Percentiles rank a stretch among this genome's conserved stretches.
Conservation (phyloP, 352 stramenopile species). For the Phytophthora fragariaefolia region DNA sequence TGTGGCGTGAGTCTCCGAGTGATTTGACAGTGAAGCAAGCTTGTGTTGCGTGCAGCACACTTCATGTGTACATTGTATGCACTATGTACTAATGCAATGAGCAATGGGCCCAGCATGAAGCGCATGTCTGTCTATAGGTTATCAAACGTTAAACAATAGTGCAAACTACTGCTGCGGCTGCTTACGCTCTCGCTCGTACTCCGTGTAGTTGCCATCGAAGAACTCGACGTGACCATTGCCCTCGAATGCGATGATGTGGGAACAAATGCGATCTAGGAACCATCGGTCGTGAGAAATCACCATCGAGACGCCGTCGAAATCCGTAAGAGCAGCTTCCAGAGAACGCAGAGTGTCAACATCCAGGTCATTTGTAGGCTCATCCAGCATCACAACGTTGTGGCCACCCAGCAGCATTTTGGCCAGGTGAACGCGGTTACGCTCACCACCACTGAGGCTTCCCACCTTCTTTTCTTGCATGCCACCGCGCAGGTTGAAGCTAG, state of each 20-base stretch:
- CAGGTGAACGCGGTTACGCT: conserved; percentile 87
- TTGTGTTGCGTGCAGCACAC: no score
- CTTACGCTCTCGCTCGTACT: conserved; percentile 85
- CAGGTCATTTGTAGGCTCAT: conserved; percentile 90
- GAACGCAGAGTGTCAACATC: conserved; percentile 89
- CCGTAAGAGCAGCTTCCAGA: conserved; percentile 84
- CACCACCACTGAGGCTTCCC: conserved; percentile 74
- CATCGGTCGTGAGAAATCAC: conserved; percentile 96
- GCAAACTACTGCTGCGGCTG: conserved; percentile 4
- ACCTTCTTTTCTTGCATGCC: conserved; percentile 89
- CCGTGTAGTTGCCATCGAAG: conserved; percentile 90
- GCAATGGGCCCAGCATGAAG: no score
- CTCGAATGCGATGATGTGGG: conserved; percentile 89
- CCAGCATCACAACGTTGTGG: conserved; percentile 89
- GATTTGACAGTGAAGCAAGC: no score
- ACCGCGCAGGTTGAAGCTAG: conserved; percentile 85
- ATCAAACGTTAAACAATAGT: neutral
- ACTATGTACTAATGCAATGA: no score
- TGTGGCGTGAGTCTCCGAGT: no score
- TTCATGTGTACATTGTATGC: no score
- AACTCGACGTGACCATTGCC: conserved; percentile 73
- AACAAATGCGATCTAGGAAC: conserved; percentile 95
- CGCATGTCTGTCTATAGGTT: conserved; percentile 2
- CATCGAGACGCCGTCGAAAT: conserved; percentile 93
- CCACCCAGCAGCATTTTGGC: conserved; percentile 86